Evolutionary conservation across 1,284 basidiomycete species (phyloP).

Genomic region (Trichosporon ovoides): DNA sequence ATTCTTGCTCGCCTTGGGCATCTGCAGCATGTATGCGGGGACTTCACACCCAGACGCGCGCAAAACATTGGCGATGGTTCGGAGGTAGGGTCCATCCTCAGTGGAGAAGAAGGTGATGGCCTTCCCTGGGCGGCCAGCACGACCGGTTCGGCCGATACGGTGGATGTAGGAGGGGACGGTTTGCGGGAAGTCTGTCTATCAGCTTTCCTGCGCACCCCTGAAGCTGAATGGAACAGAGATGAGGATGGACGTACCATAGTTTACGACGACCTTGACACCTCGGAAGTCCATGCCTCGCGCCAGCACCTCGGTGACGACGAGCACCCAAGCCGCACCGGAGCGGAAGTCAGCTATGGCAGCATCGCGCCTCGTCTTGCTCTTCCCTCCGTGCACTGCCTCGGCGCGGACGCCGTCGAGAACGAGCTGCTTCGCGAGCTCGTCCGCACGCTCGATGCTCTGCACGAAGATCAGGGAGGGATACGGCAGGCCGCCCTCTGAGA

Average conservation of each 20-base stretch:
- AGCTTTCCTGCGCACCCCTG: no score
- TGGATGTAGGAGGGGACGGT: constrained; percentile 93
- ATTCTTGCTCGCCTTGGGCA: constrained; percentile 83
- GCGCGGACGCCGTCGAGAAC: constrained; percentile 79
- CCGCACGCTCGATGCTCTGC: constrained; percentile 84
- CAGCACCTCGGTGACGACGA: constrained; percentile 91
- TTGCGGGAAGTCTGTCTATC: constrained; percentile 72
- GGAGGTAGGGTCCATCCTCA: constrained; percentile 84
- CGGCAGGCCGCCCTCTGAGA: constrained; percentile 71
- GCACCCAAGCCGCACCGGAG: constrained; percentile 79
- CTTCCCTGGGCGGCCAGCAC: constrained; percentile 83
- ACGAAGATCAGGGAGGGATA: constrained; percentile 92
- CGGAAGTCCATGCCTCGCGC: constrained; percentile 97
- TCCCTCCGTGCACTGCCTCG: constrained; percentile 84
- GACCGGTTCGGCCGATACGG: constrained; percentile 90
- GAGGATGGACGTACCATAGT: constrained; percentile 56
- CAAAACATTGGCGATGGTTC: constrained; percentile 94
- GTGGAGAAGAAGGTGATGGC: constrained; percentile 95
- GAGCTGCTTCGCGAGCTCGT: constrained; percentile 82
- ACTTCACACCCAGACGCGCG: constrained; percentile 81
- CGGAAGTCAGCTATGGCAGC: constrained; percentile 79
- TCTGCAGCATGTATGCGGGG: constrained; percentile 81
- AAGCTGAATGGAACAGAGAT: constrained; percentile 7
- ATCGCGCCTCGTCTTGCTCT: constrained; percentile 80
- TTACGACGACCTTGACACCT: constrained; percentile 89